Conservation (phyloP, 2,329 filamentous ascomycete genomes). For the Exophiala sp. region DNA sequence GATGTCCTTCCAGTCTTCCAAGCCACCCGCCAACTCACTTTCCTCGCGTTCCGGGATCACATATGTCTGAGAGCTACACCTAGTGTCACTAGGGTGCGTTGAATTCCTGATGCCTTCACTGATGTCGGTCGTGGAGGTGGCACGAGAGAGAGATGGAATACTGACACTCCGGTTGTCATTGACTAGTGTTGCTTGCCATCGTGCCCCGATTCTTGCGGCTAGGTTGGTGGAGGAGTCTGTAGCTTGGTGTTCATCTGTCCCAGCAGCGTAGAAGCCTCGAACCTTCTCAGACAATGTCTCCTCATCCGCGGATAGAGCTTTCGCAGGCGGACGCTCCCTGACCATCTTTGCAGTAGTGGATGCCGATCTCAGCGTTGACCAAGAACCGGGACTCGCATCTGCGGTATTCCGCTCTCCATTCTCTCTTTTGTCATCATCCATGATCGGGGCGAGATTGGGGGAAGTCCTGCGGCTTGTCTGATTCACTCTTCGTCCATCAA, state of each 20-base stretch:
- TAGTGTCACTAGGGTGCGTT: conserved; percentile 11
- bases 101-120: conserved; percentile 15
- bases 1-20: conserved; percentile 61
- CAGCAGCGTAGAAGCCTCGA: conserved; percentile 58
- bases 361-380: not conserved
- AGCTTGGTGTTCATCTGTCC: conserved; percentile 50
- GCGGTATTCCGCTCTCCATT: conserved; percentile 22
- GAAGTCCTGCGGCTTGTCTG: conserved; percentile 21
- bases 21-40: conserved; percentile 55
- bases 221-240: conserved; percentile 35
- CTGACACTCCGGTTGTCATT: conserved; percentile 31
- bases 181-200: conserved; percentile 35
- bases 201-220: conserved; percentile 37
- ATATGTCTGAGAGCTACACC: conserved; percentile 11
- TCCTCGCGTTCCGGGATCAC: conserved; percentile 41
- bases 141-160: conserved; percentile 29
- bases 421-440: conserved; percentile 20
- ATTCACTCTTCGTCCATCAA: conserved; percentile 49
- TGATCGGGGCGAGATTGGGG: conserved; percentile 19
- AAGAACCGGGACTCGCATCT: conserved; percentile 9
- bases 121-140: conserved; percentile 30
- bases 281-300: conserved; percentile 58
- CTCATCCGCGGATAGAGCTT: conserved; percentile 58
- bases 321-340: conserved; percentile 38
- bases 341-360: conserved; percentile 32